A percentile compares a stretch with the other conserved stretches of the same genome.
Evolutionary conservation across 139 green algal species (phyloP).

Genomic region (Chlamydomonas sp.): DNA sequence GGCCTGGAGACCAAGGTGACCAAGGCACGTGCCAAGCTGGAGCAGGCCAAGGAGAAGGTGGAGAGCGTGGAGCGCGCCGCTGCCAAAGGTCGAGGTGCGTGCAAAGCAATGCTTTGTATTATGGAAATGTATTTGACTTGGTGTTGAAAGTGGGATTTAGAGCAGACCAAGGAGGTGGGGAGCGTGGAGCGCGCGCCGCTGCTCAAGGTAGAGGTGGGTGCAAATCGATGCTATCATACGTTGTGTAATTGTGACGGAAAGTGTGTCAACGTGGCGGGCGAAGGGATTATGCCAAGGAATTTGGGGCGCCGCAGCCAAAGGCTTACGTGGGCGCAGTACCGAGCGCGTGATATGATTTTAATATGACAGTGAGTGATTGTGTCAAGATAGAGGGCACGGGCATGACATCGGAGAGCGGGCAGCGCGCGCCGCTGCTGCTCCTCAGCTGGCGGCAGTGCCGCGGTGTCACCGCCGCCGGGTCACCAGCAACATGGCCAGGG

Average conservation of each 20-base stretch:
- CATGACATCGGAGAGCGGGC: conserved; percentile 46
- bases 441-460: too few relatives aligned
- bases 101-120: neutral
- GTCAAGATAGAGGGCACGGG: conserved; percentile 36
- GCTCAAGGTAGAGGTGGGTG: conserved; percentile 68
- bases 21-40: conserved; percentile 60
- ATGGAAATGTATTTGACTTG: neutral
- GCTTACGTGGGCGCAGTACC: too few relatives aligned
- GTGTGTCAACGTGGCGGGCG: too few relatives aligned
- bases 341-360: too few relatives aligned
- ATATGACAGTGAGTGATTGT: neutral
- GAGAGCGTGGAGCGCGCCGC: conserved; percentile 56
- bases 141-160: conserved; percentile 7
- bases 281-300: neutral
- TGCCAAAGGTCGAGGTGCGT: conserved; percentile 71
- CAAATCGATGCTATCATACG: neutral
- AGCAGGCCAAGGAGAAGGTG: conserved; percentile 54
- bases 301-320: too few relatives aligned
- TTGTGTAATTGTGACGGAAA: too few relatives aligned
- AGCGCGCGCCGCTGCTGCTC: conserved; percentile 56
- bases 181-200: conserved; percentile 60
- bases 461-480: too few relatives aligned
- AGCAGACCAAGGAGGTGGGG: conserved; percentile 45
- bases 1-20: conserved; percentile 46
- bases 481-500: too few relatives aligned